These are phyloP conservation scores for Apophysomyces sp. DNA, from an alignment of 371 early-diverging fungal genomes.

Conservation along the genomic window DNA sequence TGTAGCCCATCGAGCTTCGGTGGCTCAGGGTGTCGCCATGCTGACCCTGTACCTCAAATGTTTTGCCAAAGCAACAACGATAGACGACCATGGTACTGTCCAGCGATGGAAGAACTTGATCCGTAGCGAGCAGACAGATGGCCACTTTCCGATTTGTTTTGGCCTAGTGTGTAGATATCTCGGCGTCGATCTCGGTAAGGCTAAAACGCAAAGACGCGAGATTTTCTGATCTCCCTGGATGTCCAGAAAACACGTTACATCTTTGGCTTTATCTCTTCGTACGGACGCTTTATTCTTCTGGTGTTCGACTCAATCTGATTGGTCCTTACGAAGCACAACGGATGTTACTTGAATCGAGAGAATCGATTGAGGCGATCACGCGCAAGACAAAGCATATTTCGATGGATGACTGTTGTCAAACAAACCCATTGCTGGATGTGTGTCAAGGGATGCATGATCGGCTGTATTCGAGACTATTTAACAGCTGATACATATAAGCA, in stretches of 20 bases:
- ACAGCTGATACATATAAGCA: conserved; percentile 58
- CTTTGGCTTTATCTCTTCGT: conserved; percentile 82
- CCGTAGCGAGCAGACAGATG: conserved; percentile 54
- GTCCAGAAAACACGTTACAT: conserved; percentile 64
- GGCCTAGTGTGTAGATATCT: conserved; percentile 64
- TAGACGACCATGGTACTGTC: conserved; percentile 32
- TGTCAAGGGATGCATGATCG: conserved; percentile 89
- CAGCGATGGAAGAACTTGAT: conserved; percentile 55
- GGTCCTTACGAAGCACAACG: conserved; percentile 90
- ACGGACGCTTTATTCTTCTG: conserved; percentile 81
- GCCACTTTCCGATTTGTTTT: conserved; percentile 75
- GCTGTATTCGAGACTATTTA: conserved; percentile 86
- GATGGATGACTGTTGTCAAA: conserved; percentile 64
- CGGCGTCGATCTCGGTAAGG: conserved; percentile 53
- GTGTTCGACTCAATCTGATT: conserved; percentile 84
- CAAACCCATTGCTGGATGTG: conserved; percentile 78
- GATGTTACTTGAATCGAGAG: conserved; percentile 60
- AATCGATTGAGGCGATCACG: conserved; percentile 55
- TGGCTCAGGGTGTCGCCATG: conserved; percentile 72
- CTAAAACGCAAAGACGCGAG: background rate
- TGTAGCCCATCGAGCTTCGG: conserved; percentile 69
- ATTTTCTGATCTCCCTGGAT: background rate
- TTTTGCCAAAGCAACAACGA: conserved; percentile 30
- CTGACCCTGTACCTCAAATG: conserved; percentile 62
- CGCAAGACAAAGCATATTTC: conserved; percentile 39